phyloP scores from a whole-genome alignment of 768 basidiomycete species.

The Leucogyrophana mollusca region DNA sequence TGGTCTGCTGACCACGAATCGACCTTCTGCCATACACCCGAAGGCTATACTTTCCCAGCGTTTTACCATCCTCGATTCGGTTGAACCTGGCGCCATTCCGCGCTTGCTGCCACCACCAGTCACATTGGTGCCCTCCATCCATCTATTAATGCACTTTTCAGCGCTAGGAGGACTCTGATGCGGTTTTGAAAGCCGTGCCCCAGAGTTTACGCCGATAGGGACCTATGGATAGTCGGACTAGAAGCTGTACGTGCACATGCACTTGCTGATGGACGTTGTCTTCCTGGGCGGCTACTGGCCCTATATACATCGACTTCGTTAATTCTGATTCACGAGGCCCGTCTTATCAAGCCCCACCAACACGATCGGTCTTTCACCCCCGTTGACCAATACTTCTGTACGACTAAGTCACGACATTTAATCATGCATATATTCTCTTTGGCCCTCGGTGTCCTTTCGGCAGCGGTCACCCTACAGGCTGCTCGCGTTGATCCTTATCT shows the following conservation, averaged over 20 bases:
- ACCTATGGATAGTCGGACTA: background rate
- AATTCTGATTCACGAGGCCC: background rate
- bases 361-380: background rate
- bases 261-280: too few species aligned
- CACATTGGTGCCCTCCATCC: too few species aligned
- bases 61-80: too few species aligned
- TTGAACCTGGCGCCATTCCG: too few species aligned
- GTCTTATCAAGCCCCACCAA: constrained; percentile 1
- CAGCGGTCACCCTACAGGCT: constrained; percentile 2
- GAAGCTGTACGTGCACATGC: too few species aligned
- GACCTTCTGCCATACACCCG: background rate
- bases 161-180: too few species aligned
- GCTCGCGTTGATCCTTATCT: constrained; percentile 7
- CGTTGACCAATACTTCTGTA: background rate
- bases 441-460: constrained; percentile 1
- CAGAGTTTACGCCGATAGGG: background rate
- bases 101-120: too few species aligned
- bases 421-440: constrained; percentile 14
- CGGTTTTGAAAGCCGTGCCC: background rate
- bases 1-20: too few species aligned
- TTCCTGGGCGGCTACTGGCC: too few species aligned
- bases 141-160: too few species aligned
- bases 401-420: background rate
- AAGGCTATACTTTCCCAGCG: background rate
- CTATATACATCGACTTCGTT: too few species aligned